Evolutionary conservation across 768 basidiomycete species (phyloP).

Genomic region (Termitomyces sp.): DNA sequence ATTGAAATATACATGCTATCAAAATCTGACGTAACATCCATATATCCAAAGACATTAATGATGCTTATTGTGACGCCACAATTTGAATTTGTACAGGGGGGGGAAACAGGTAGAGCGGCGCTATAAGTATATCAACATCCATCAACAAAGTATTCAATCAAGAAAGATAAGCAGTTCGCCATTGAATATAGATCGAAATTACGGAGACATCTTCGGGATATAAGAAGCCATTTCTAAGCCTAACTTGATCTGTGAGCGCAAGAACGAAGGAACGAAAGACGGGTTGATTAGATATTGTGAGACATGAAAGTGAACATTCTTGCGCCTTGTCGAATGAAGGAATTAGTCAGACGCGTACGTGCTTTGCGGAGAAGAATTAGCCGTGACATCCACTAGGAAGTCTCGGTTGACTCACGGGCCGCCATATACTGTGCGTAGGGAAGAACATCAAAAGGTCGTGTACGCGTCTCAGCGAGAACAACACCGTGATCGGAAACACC

Average conservation of each 20-base stretch:
- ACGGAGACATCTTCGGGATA: neutral
- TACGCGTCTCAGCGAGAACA: slow-evolving; percentile 66
- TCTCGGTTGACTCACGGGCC: slow-evolving; percentile 51
- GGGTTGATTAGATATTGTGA: slow-evolving; percentile 13
- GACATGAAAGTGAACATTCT: slow-evolving; percentile 40
- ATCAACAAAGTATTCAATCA: neutral
- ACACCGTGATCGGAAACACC: slow-evolving; percentile 54
- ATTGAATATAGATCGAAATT: neutral
- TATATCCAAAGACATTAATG: neutral
- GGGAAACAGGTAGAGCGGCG: neutral
- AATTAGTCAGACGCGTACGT: slow-evolving; percentile 43
- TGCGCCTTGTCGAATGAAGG: slow-evolving; percentile 50
- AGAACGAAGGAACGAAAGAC: neutral
- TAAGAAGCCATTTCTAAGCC: neutral
- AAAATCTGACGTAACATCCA: neutral
- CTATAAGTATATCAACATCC: too few species aligned
- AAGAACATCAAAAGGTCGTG: slow-evolving; percentile 75
- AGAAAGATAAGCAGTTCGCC: neutral
- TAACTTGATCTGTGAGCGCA: neutral
- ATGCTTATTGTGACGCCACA: neutral
- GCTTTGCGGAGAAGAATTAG: slow-evolving; percentile 25
- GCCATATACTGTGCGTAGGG: slow-evolving; percentile 70
- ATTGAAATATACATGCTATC: neutral
- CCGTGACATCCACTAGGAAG: slow-evolving; percentile 7
- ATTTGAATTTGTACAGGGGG: neutral